phyloP scores from a whole-genome alignment of 2,329 filamentous ascomycete species.

The Neofusicoccum sp. region DNA sequence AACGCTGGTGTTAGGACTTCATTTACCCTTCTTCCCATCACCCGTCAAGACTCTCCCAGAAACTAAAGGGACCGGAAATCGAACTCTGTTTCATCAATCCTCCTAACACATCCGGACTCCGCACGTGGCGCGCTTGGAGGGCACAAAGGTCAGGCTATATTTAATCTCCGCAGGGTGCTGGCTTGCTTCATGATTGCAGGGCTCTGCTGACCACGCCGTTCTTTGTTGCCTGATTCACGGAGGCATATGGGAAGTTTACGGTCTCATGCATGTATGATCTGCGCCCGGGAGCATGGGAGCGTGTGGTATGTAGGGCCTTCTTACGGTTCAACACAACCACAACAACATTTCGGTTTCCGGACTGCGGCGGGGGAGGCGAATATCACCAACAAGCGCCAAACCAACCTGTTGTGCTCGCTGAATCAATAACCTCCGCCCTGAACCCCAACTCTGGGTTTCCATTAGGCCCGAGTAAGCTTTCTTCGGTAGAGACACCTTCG shows the following conservation, averaged over 20 bases:
- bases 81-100: neutral
- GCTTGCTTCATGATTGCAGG: conserved; percentile 1
- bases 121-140: neutral
- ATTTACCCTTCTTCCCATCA: neutral
- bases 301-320: neutral
- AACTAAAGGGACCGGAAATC: neutral
- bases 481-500: neutral
- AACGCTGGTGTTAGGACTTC: neutral
- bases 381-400: conserved; percentile 14
- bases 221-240: neutral
- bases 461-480: conserved; percentile 5
- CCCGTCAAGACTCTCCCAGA: neutral
- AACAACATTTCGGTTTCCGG: neutral
- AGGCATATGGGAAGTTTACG: neutral
- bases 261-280: conserved; percentile 15
- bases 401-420: neutral
- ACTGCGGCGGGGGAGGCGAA: neutral
- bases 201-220: neutral
- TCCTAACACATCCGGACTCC: neutral
- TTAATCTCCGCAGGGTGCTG: neutral
- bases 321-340: neutral
- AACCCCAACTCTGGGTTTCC: neutral
- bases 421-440: no score
- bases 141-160: neutral
- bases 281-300: conserved; percentile 6